Percentiles rank a stretch among this genome's conserved stretches.
Evolutionary conservation across 257 asterid genomes (phyloP).

Genomic region (Petunia secreta): DNA sequence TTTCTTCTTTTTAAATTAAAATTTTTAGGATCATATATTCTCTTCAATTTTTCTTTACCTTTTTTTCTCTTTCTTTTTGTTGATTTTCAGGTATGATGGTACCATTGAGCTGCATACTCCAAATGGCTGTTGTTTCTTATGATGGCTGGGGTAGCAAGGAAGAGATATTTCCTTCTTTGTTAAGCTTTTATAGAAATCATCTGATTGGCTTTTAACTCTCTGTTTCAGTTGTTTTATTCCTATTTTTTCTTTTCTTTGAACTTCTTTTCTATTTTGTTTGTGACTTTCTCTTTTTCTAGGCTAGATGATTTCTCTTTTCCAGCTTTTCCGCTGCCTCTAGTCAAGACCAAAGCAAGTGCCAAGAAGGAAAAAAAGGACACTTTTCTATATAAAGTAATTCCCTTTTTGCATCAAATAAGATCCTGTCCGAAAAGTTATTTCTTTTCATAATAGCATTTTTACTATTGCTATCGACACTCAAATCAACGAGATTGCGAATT

Average conservation of each 20-base stretch:
- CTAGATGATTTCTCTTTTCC: constrained; percentile 6
- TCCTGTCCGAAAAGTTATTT: background rate
- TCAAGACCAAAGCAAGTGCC: background rate
- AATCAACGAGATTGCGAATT: background rate
- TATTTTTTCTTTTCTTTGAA: background rate
- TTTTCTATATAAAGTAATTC: background rate
- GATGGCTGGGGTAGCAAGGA: constrained; percentile 95
- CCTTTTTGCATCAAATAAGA: background rate
- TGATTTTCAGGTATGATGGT: constrained; percentile 92
- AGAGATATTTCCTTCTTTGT: constrained; percentile 58
- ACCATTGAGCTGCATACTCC: constrained; percentile 77
- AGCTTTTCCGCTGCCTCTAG: constrained; percentile 17
- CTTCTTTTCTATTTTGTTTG: background rate
- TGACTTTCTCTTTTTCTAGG: background rate
- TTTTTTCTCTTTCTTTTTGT: constrained; percentile 41
- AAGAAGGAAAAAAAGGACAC: background rate
- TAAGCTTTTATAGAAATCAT: background rate
- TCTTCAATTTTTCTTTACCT: constrained; percentile 42
- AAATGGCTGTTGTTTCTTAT: constrained; percentile 81
- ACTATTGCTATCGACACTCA: background rate
- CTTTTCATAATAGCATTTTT: background rate
- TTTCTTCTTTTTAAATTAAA: constrained; percentile 1
- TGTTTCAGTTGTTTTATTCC: background rate
- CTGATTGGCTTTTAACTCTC: background rate
- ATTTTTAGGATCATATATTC: background rate